Evolutionary conservation across 345 rosid species (phyloP), one percentile per base, ranked within the genome.

Genomic region (Ceriops tagal): DNA sequence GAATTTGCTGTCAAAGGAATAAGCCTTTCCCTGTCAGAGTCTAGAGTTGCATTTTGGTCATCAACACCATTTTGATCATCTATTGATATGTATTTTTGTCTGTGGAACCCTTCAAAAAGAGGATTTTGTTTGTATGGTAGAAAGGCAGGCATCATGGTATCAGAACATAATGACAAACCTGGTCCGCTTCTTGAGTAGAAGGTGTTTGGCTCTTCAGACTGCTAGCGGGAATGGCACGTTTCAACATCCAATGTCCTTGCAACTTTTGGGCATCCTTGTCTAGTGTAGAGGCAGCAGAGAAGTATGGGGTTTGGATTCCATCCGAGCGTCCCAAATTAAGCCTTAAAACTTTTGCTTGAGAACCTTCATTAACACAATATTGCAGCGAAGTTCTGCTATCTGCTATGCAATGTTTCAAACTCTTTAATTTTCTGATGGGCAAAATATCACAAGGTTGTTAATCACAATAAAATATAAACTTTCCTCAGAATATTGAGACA

Each of bases 301-400:
- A 81, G 64, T 80, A 86, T 20, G 88, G 93, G 53, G 91, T 83
- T 66, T 79, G 87, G 63, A 74, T 59, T 75, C 81, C 91, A 71
- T 74, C 73, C 10, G 78, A 68, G 75, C 75, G 66, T 61, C 80
- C 85, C 53, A 89, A 76, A 69, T 87, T 87, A 28, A 89, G 89
- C 81, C 91, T 79, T 9, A 89, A 83, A 61, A 89, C 85, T 78
- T 87, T 85, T 24, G 89, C 85, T 71, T 72, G 85, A 67, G 89
- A 82, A 66, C 84, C 85, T 69, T 87, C 83, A 87, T 84, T 62
- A 75, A 77, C 35, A 85, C 91, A 56, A 85, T 77, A 65, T 85
- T 89, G 85, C 95, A 89, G 51, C 79, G 83, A 70, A 89, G 88
- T 65, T 85, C 87, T 68, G 84, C 26, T 24, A 24, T 85, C 87